phyloP scores from a whole-genome alignment of 2,329 filamentous ascomycete genomes.

The Talaromyces sp. region DNA sequence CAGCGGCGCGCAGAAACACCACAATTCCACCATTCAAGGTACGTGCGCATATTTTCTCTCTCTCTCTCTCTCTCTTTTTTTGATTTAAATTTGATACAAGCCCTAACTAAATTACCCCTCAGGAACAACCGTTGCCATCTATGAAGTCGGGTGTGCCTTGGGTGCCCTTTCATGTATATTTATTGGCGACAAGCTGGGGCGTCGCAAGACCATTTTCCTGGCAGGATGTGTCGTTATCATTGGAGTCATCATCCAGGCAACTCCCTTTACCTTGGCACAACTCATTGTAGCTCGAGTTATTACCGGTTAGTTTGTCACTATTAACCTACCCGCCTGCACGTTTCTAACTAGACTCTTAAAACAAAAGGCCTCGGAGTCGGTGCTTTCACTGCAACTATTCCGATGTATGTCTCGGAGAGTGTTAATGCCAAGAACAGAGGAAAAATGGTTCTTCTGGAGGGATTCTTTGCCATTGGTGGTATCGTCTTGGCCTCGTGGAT shows the following conservation, averaged over 20 bases:
- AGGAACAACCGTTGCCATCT: constrained; percentile 20
- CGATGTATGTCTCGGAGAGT: constrained; percentile 14
- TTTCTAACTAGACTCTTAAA: neutral
- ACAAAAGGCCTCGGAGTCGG: constrained; percentile 17
- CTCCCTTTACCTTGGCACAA: constrained; percentile 34
- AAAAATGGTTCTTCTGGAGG: constrained; percentile 17
- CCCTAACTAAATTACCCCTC: constrained; percentile 23
- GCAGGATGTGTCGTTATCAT: constrained; percentile 38
- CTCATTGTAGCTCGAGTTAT: constrained; percentile 43
- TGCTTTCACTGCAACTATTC: constrained; percentile 20
- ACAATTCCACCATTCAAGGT: constrained; percentile 29
- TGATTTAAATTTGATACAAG: neutral
- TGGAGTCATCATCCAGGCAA: constrained; percentile 39
- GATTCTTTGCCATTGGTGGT: constrained; percentile 24
- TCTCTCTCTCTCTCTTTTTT: constrained; percentile 3
- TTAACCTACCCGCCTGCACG: neutral
- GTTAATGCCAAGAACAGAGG: constrained; percentile 7
- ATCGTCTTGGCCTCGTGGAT: constrained; percentile 8
- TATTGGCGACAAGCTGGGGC: constrained; percentile 41
- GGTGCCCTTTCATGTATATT: constrained; percentile 35
- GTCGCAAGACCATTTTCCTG: constrained; percentile 34
- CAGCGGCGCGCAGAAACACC: constrained; percentile 14
- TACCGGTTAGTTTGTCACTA: constrained; percentile 25
- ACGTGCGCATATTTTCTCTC: neutral
- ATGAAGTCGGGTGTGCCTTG: constrained; percentile 23